Percentiles rank a stretch among this genome's conserved stretches.
Conservation (phyloP, 2,329 filamentous ascomycete genomes). For the Nectriaceae sp. region DNA sequence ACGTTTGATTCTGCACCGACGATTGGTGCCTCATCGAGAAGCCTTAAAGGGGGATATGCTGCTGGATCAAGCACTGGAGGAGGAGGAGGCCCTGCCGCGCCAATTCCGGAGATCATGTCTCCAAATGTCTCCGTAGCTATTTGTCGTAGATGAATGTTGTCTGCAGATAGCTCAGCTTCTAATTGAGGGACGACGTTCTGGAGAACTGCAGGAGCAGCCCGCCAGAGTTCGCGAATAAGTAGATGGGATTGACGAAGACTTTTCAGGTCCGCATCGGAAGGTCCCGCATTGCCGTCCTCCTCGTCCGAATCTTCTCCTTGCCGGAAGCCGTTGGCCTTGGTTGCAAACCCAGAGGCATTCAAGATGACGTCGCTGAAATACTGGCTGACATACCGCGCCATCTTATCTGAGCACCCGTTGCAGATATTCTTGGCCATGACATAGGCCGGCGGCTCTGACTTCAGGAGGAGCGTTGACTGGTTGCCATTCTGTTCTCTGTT, state of each 20-base stretch:
- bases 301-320: constrained; percentile 66
- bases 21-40: constrained; percentile 54
- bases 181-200: constrained; percentile 93
- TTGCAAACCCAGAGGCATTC: constrained; percentile 69
- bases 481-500: constrained; percentile 69
- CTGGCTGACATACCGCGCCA: constrained; percentile 90
- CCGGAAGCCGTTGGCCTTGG: constrained; percentile 57
- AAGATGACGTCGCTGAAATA: constrained; percentile 98
- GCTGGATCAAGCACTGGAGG: constrained; percentile 73
- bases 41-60: constrained; percentile 76
- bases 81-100: constrained; percentile 82
- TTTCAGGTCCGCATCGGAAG: constrained; percentile 80
- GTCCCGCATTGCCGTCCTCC: constrained; percentile 59
- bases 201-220: constrained; percentile 83
- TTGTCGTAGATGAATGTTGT: constrained; percentile 82
- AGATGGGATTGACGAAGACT: constrained; percentile 89
- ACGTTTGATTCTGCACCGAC: constrained; percentile 57
- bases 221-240: constrained; percentile 89
- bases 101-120: constrained; percentile 92
- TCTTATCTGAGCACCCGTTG: constrained; percentile 85
- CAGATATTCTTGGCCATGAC: constrained; percentile 96
- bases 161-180: constrained; percentile 87
- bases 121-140: constrained; percentile 93
- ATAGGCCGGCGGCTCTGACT: constrained; percentile 89
- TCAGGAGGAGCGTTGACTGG: constrained; percentile 81